Base-by-base conservation (phyloP, 768 basidiomycete species). In the Termitomyces sp. region DNA sequence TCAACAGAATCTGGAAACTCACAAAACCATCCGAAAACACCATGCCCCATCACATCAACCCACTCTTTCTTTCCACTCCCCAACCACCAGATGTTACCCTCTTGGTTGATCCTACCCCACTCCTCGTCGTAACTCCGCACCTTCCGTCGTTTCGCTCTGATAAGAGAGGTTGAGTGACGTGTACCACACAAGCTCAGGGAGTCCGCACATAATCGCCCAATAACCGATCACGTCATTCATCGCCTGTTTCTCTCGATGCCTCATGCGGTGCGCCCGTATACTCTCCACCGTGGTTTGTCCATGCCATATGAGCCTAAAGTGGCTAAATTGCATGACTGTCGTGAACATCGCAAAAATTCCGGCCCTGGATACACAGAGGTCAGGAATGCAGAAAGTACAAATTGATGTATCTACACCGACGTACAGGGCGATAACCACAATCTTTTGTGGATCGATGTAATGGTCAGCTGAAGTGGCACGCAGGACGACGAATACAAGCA, bases 51-150 rank as follows among this genome's bases (percentile, higher is more conserved):
- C 46, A 89, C 87, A 51, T 84, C 81, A 63, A 81, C 80, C 94
- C 94, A 97, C 63, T 87, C 88, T 45, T 72, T 75, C 51, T 76
- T 70, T 47, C 64, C 60, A 62, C 78, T 82, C 30, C 90, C 95
- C 37, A 84, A 72, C 86, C 88, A 92, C 95, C 95, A 98, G 7
- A 95, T 71, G 68, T 94, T 87, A 0, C 89, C 93, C 67, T 95
- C 95, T 33, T 77, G 82, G 7, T 79, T 76, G 0, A 90, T 75
- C 31, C 77, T 72, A 0, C 95, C 95, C 90, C 91, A 98, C 65
- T 95, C 93, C 27, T 73, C 72, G 62, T 93, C 84, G 88, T 91
- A 95, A 46, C 76, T 70, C 37, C 67, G 70, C 45, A 66, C 68
- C 18, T 76, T 81, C 36, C 67, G 70, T 36, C 73, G 73, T 61